Conservation (phyloP, 1,284 basidiomycete genomes). For the Peniophora sp. region DNA sequence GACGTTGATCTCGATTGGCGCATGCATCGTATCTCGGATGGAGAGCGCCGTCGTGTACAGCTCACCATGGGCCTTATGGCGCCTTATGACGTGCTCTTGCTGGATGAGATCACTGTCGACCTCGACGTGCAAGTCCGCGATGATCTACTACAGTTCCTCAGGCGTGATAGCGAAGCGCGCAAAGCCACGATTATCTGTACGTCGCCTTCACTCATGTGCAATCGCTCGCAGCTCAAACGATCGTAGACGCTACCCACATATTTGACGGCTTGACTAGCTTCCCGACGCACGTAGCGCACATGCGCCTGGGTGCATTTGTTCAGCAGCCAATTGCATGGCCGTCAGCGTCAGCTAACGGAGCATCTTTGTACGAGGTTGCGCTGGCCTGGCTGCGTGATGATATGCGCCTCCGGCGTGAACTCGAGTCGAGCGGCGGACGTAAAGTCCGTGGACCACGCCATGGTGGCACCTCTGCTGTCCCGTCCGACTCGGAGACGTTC, state of each 20-base stretch:
- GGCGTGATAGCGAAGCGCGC: constrained; percentile 73
- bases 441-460: constrained; percentile 63
- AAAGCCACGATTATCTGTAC: constrained; percentile 87
- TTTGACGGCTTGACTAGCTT: constrained; percentile 85
- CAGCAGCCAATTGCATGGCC: constrained; percentile 67
- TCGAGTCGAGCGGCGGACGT: constrained; percentile 47
- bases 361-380: constrained; percentile 64
- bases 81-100: constrained; percentile 87
- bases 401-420: constrained; percentile 50
- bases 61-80: constrained; percentile 96
- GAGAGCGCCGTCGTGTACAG: constrained; percentile 90
- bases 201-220: constrained; percentile 19
- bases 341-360: constrained; percentile 20
- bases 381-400: constrained; percentile 85
- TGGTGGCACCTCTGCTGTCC: constrained; percentile 30
- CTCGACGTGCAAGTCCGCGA: constrained; percentile 95
- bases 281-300: constrained; percentile 86
- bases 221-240: constrained; percentile 1
- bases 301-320: constrained; percentile 75
- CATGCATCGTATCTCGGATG: constrained; percentile 92
- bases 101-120: constrained; percentile 98
- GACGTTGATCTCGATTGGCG: constrained; percentile 94
- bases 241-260: constrained; percentile 87
- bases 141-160: constrained; percentile 84
- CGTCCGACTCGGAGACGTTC: constrained; percentile 81